Evolutionary conservation across 208 protist species (phyloP).

Genomic region (Leishmania mexicana): DNA sequence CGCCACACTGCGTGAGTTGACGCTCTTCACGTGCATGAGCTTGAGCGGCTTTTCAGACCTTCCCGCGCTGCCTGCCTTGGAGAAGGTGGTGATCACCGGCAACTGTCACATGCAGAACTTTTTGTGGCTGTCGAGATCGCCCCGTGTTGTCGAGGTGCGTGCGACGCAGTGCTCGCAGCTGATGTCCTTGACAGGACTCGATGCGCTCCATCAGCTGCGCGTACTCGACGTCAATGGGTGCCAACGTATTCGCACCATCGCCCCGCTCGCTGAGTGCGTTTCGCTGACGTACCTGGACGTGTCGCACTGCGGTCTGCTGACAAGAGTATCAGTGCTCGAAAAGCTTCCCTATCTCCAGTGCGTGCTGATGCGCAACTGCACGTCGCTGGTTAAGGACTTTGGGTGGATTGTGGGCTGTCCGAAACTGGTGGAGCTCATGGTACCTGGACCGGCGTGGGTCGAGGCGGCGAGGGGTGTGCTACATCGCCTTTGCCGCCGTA

Average conservation of each 20-base stretch:
- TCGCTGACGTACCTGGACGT: constrained; percentile 22
- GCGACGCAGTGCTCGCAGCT: constrained; percentile 31
- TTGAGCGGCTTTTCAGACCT: constrained; percentile 12
- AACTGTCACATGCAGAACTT: constrained; percentile 25
- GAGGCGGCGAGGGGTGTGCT: neutral
- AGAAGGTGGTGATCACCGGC: constrained; percentile 15
- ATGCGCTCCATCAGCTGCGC: constrained; percentile 1
- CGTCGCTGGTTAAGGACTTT: constrained; percentile 13
- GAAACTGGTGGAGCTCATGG: constrained; percentile 3
- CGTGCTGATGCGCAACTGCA: constrained; percentile 14
- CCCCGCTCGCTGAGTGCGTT: neutral
- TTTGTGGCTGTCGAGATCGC: constrained; percentile 17
- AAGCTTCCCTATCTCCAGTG: constrained; percentile 3
- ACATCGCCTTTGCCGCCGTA: neutral
- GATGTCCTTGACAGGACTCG: constrained; percentile 14
- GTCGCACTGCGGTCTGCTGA: constrained; percentile 11
- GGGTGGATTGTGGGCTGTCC: constrained; percentile 18
- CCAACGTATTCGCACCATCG: constrained; percentile 3
- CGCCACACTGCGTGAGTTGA: constrained; percentile 20
- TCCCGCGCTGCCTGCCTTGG: constrained; percentile 18
- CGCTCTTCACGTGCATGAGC: constrained; percentile 17
- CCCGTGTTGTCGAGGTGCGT: constrained; percentile 15
- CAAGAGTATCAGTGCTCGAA: neutral
- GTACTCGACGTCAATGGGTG: constrained; percentile 17
- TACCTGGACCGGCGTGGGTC: constrained; percentile 1